These are phyloP conservation scores for Astragalus membranaceus DNA, from an alignment of 306 rosid species.

Conservation along the genomic window DNA sequence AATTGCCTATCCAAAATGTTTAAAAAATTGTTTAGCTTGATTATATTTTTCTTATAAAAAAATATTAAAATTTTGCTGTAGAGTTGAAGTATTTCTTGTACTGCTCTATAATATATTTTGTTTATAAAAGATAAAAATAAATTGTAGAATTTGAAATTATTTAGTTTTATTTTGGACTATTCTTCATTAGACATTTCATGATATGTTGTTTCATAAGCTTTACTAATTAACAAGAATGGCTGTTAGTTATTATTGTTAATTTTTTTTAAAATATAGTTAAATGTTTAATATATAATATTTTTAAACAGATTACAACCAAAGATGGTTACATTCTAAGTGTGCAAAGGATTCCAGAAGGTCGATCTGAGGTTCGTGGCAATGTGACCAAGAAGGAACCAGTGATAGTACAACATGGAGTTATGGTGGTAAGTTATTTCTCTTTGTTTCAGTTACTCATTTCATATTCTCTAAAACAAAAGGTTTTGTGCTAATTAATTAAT, in stretches of 20 bases:
- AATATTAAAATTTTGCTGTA: too few species aligned
- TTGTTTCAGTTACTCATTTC: too few species aligned
- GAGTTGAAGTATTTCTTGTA: too few species aligned
- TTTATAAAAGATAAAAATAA: too few species aligned
- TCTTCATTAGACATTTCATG: not conserved
- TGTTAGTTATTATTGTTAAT: not conserved
- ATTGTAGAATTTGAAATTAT: too few species aligned
- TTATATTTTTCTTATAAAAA: too few species aligned
- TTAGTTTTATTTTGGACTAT: not conserved
- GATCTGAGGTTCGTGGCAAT: not conserved
- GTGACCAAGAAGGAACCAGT: conserved; percentile 46
- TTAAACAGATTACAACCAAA: conserved; percentile 55
- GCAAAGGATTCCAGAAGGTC: conserved; percentile 70
- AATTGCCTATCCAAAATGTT: too few species aligned
- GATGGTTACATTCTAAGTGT: conserved; percentile 66
- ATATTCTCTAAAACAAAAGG: too few species aligned
- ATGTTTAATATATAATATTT: not conserved
- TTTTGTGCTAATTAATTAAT: too few species aligned
- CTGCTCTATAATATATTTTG: too few species aligned
- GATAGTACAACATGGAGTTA: conserved; percentile 69
- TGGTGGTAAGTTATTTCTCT: conserved; percentile 41
- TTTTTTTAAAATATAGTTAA: not conserved
- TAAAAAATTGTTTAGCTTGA: too few species aligned
- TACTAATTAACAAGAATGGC: too few species aligned
- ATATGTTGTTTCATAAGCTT: not conserved